Percentiles rank a stretch among this genome's conserved stretches.
Evolutionary conservation across 768 basidiomycete species (phyloP).

Genomic region (Leccinum pellstonianum): DNA sequence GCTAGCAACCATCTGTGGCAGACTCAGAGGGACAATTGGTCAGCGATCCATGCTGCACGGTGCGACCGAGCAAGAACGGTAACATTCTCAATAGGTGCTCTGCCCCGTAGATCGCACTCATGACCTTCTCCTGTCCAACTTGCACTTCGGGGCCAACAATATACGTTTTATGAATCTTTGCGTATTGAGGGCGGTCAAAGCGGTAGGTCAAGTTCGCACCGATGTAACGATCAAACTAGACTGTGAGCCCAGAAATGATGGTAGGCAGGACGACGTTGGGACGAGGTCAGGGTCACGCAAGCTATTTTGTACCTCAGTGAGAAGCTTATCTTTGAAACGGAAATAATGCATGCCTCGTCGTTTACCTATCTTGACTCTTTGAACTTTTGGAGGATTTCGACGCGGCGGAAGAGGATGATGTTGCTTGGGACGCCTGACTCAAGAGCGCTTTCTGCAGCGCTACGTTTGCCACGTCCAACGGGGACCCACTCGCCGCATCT

Average conservation of each 20-base stretch:
- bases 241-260: constrained; percentile 77
- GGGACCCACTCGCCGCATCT: constrained; percentile 65
- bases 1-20: constrained; percentile 86
- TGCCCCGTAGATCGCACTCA: constrained; percentile 94
- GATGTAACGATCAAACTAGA: constrained; percentile 92
- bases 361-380: constrained; percentile 51
- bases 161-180: constrained; percentile 68
- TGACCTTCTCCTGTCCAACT: constrained; percentile 71
- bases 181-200: constrained; percentile 93
- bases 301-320: constrained; percentile 33
- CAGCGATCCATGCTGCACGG: neutral
- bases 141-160: constrained; percentile 71
- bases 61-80: neutral
- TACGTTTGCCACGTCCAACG: constrained; percentile 63
- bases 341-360: constrained; percentile 40
- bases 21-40: constrained; percentile 61
- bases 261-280: constrained; percentile 60
- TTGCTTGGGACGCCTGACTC: constrained; percentile 42
- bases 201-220: constrained; percentile 91
- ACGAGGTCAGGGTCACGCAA: constrained; percentile 58
- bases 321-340: neutral
- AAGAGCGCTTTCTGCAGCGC: constrained; percentile 71
- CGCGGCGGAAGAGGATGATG: constrained; percentile 34
- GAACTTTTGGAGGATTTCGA: constrained; percentile 78
- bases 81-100: constrained; percentile 92